Conservation (phyloP, 2,329 filamentous ascomycete genomes). For the Pestalotiopsis sp. region DNA sequence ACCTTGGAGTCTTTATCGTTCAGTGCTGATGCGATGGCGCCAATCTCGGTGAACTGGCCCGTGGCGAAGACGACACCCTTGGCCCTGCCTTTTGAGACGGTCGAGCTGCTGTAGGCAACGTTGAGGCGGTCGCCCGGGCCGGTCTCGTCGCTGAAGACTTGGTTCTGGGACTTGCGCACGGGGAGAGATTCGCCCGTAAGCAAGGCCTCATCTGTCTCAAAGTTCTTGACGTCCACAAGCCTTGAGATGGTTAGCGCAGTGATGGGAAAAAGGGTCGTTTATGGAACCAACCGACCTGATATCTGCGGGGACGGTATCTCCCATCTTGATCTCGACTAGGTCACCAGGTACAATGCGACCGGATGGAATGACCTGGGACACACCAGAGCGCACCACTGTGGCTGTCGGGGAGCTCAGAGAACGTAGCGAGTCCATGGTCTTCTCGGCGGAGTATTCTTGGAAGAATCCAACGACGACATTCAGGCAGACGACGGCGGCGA, state of each 20-base stretch:
- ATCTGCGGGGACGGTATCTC: conserved; percentile 45
- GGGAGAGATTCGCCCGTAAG: conserved; percentile 66
- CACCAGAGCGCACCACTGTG: conserved; percentile 52
- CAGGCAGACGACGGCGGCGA: conserved; percentile 44
- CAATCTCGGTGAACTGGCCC: conserved; percentile 63
- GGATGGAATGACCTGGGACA: conserved; percentile 50
- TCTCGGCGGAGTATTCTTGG: conserved; percentile 56
- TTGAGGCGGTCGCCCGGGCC: conserved; percentile 65
- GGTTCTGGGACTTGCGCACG: conserved; percentile 53
- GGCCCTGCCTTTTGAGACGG: conserved; percentile 63
- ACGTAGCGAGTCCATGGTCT: conserved; percentile 55
- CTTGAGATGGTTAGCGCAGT: not conserved
- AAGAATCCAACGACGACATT: conserved; percentile 33
- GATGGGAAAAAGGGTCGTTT: not conserved
- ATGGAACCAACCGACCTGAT: conserved; percentile 23
- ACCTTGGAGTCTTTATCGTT: conserved; percentile 55
- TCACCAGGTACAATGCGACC: conserved; percentile 59
- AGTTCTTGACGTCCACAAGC: conserved; percentile 54
- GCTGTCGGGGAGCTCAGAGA: conserved; percentile 52
- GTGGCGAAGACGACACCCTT: conserved; percentile 62
- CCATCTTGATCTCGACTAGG: conserved; percentile 55
- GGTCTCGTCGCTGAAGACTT: conserved; percentile 51
- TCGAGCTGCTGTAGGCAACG: conserved; percentile 63
- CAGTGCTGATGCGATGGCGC: conserved; percentile 63
- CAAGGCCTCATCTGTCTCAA: conserved; percentile 63